Base-by-base conservation (phyloP, 2,329 filamentous ascomycete genomes). In the Aphanoascus verrucosus region DNA sequence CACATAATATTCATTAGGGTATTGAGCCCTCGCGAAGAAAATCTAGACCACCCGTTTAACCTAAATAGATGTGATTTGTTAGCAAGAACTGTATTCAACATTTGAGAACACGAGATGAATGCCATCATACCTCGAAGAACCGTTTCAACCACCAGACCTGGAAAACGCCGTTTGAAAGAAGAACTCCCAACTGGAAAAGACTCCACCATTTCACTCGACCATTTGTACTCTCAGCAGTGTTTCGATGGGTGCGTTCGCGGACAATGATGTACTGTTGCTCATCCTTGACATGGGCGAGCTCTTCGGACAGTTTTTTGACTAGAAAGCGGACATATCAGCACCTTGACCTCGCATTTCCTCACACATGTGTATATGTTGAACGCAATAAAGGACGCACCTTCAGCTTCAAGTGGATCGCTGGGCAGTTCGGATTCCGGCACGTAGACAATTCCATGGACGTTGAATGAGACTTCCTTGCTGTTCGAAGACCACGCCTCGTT, bases 131-230 rank as follows among this genome's bases (percentile, higher is more conserved):
- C 83, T 96, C 90, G 67, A 96, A 96, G 80, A 98, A 98, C 67
- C 93, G 82, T 76, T 94, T 93, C 69, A 98, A 73, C 90, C 93
- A 98, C 91, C 93, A 98, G 60, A 98, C 91, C 76, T 98, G 93
- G 78, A 98, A 98, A 61, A 96, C 76, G 57, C 89, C 93, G 76
- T 97, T 88, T 64, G 86, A 89, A 60, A 94, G 78, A 58, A 98
- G 80, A 49, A 97, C 83, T 54, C 82, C 80, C 60, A 98, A 82
- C 73, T 98, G 90, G 72, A 97, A 97, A 63, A 97, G 80, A 72
- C 93, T 96, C 93, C 93, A 98, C 93, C 93, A 98, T 78, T 98
- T 98, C 69, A 98, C 93, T 61, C 93, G 81, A 62, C 83, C 81
- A 72, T 98, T 98, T 65, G 93, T 98, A 79, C 90, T 96, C 77